Percentiles rank a stretch among this genome's conserved stretches.
phyloP scores from a whole-genome alignment of 805 yeast species.

The Wickerhamomyces hampshirensis region DNA sequence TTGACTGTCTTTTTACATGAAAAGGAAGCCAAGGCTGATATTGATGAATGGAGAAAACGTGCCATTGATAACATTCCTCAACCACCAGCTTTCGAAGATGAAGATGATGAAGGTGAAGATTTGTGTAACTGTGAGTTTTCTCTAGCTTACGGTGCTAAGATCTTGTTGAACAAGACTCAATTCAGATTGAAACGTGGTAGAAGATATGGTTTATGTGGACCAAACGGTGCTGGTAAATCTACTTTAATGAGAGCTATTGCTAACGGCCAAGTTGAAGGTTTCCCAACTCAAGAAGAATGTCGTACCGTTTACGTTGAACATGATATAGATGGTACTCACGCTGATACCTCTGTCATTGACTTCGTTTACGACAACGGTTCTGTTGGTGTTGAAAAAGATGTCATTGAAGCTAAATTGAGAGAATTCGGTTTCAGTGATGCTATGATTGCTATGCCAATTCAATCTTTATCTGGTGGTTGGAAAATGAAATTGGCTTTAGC shows the following conservation, averaged over 20 bases:
- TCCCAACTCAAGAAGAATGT: conserved; percentile 99
- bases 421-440: conserved; percentile 94
- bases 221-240: conserved; percentile 99
- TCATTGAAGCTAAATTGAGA: conserved; percentile 65
- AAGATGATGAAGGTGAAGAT: conserved; percentile 98
- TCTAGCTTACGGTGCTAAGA: conserved; percentile 99
- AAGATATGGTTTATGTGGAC: conserved; percentile 99
- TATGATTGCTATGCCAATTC: conserved; percentile 91
- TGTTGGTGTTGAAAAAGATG: conserved; percentile 54
- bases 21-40: conserved; percentile 80
- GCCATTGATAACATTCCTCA: conserved; percentile 98
- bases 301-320: conserved; percentile 99
- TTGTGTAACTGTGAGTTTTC: conserved; percentile 99
- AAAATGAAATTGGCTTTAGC: conserved; percentile 99
- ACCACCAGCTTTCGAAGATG: conserved; percentile 93
- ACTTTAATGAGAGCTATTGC: conserved; percentile 97
- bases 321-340: conserved; percentile 97
- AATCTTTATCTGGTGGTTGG: conserved; percentile 99
- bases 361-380: conserved; percentile 84
- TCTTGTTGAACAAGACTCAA: conserved; percentile 98
- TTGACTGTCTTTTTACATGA: conserved; percentile 95
- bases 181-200: conserved; percentile 98
- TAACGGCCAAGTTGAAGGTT: conserved; percentile 98
- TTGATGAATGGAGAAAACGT: conserved; percentile 92
- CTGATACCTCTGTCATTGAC: conserved; percentile 90